Conservation (phyloP, 371 early-diverging fungal species). For the Coemansia sp. region DNA sequence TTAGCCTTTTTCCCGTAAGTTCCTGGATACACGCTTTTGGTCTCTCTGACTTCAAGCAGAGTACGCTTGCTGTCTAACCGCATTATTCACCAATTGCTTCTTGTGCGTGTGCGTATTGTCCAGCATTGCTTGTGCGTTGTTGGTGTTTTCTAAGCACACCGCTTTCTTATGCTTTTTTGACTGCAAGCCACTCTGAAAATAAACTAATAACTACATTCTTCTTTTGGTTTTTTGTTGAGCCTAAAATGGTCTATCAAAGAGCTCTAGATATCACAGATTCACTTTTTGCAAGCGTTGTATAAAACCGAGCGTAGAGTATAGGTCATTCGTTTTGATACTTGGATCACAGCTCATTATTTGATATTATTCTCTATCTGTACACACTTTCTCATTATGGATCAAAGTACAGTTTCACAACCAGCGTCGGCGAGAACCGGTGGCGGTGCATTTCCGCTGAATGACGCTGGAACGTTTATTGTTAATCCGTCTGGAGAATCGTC, state of each 20-base stretch:
- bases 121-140: not conserved
- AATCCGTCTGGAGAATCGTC: slow-evolving; percentile 12
- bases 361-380: not conserved
- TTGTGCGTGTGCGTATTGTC: slow-evolving; percentile 4
- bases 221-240: not conserved
- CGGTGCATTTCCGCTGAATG: slow-evolving; percentile 7
- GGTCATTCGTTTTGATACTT: not conserved
- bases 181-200: slow-evolving; percentile 6
- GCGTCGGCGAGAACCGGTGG: not conserved
- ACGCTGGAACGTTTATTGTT: slow-evolving; percentile 36
- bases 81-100: not conserved
- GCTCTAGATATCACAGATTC: not conserved
- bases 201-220: slow-evolving; percentile 9
- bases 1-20: slow-evolving; percentile 2
- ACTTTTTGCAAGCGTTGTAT: not conserved
- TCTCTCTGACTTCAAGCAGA: not conserved
- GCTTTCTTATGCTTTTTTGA: not conserved
- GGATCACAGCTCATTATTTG: not conserved
- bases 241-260: not conserved
- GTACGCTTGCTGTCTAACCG: not conserved
- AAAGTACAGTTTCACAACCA: slow-evolving; percentile 6
- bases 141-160: not conserved
- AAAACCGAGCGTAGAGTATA: not conserved
- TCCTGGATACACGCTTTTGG: not conserved
- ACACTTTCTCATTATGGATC: slow-evolving; percentile 3